Evolutionary conservation across 768 basidiomycete genomes (phyloP).

Genomic region (Termitomyces sp.): DNA sequence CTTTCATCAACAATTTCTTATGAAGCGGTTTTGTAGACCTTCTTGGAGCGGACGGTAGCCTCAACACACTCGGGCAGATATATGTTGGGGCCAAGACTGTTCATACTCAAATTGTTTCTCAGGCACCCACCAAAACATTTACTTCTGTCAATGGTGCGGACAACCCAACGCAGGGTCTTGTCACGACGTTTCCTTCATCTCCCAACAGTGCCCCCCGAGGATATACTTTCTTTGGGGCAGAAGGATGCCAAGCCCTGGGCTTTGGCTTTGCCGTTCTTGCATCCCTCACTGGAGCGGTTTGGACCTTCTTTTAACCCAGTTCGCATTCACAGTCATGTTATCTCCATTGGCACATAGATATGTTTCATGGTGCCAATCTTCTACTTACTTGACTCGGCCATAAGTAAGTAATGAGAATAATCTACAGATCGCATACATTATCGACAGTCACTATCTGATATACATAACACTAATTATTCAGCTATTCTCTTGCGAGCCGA

Average conservation of each 20-base stretch:
- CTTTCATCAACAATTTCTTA: not conserved
- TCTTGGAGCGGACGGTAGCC: constrained; percentile 35
- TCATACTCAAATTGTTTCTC: constrained; percentile 29
- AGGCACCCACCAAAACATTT: constrained; percentile 22
- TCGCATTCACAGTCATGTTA: not conserved
- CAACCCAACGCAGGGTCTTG: constrained; percentile 27
- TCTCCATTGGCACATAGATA: not conserved
- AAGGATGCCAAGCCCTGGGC: constrained; percentile 1
- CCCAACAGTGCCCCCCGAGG: constrained; percentile 14
- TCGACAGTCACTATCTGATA: not conserved
- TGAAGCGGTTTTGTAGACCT: constrained; percentile 27
- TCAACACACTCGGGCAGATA: constrained; percentile 39
- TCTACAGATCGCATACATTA: not conserved
- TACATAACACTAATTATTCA: not conserved
- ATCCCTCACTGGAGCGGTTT: constrained; percentile 11
- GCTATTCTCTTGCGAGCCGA: not conserved
- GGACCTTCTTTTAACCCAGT: constrained; percentile 4
- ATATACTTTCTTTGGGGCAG: constrained; percentile 4
- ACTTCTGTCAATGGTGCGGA: constrained; percentile 31
- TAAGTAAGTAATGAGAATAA: not conserved
- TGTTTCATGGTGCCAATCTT: not conserved
- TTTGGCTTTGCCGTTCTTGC: constrained; percentile 10
- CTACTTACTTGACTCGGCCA: too few species aligned
- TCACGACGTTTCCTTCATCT: constrained; percentile 27
- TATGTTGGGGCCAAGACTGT: constrained; percentile 43